Evolutionary conservation across 1,284 basidiomycete genomes (phyloP).

Genomic region (Caloboletus inedulis): DNA sequence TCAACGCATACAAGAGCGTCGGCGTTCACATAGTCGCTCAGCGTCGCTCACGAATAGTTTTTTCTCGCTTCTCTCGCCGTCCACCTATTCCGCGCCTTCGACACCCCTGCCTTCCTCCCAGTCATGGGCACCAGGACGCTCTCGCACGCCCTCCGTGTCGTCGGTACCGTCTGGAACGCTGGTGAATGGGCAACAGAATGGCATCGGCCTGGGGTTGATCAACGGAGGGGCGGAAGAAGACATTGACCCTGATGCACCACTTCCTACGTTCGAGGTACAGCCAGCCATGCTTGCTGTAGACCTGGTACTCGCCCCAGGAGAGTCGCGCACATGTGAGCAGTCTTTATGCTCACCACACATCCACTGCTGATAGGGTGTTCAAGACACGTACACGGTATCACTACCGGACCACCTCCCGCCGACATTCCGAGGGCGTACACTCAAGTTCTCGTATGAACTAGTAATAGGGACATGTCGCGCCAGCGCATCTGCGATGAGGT

Average conservation of each 20-base stretch:
- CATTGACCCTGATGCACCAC: conserved; percentile 59
- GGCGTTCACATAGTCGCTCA: conserved; percentile 44
- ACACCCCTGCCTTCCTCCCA: conserved; percentile 26
- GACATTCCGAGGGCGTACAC: conserved; percentile 79
- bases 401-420: conserved; percentile 85
- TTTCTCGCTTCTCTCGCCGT: conserved; percentile 50
- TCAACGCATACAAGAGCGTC: conserved; percentile 35
- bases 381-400: conserved; percentile 75
- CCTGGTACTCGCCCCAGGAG: conserved; percentile 70
- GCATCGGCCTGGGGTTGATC: conserved; percentile 24
- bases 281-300: conserved; percentile 86
- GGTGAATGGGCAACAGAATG: conserved; percentile 11
- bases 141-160: conserved; percentile 23
- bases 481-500: conserved; percentile 31
- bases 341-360: neutral
- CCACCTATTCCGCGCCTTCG: conserved; percentile 26
- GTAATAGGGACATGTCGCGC: conserved; percentile 82
- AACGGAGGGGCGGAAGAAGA: conserved; percentile 37
- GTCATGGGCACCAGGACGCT: conserved; percentile 21
- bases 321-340: conserved; percentile 75
- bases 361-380: conserved; percentile 2
- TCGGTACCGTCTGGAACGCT: conserved; percentile 5
- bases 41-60: conserved; percentile 56
- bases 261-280: conserved; percentile 80
- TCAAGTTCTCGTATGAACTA: conserved; percentile 88